Base-by-base conservation (phyloP, 441 rosid species). In the Viola pubescens region DNA sequence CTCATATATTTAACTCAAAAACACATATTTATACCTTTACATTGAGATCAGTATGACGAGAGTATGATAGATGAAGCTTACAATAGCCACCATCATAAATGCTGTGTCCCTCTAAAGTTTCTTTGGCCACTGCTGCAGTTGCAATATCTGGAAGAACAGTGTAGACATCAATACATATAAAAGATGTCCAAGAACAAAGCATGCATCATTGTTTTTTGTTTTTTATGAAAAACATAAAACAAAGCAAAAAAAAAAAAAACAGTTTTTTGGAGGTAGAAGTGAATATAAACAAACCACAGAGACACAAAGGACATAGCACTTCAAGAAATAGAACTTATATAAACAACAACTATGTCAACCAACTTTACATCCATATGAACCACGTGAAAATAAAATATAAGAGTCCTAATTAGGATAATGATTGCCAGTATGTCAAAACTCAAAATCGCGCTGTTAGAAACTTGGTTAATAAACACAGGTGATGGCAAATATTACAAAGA, bases 11-110 rank as follows among this genome's bases (percentile, higher is more conserved):
- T 71, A 80, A 84, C 71, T 75, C 75, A 76, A 83, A 89, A 78
- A 69, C 86, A 81, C 77, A 70, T 73, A 79, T 77, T 73, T 82
- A 82, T 94, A 94, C 97, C 99, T 94, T 94, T 60, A 94, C 90
- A 90, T 94, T 94, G 86, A 94, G 99, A 90, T 94, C 99, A 94
- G 97, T 90, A 94, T 94, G 99, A 90, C 97, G 96, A 90, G 98
- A 89, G 89, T 94, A 89, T 86, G 96, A 79, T 89, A 94, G 97
- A 88, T 89, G 97, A 90, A 94, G 97, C 97, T 94, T 90, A 94
- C 99, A 94, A 79, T 88, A 94, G 89, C 99, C 99, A 83, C 97
- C 97, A 84, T 94, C 99, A 94, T 94, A 94, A 74, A 94, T 94
- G 95, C 99, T 82, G 70, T 94, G 99, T 73, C 99, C 99, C 82